phyloP scores from a whole-genome alignment of 805 yeast species.

The Deakozyma indianensis region DNA sequence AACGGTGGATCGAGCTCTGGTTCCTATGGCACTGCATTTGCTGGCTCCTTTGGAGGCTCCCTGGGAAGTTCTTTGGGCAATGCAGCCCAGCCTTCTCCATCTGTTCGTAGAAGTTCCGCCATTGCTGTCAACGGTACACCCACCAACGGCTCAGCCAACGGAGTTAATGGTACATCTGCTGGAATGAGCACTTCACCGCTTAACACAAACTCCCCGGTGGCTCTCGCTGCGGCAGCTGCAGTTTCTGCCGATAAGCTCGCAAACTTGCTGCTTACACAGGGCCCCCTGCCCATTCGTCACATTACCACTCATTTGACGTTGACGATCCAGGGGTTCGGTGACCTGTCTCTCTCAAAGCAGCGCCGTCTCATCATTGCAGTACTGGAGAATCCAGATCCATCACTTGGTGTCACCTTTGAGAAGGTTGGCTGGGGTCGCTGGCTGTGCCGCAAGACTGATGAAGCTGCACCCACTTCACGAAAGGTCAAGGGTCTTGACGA shows the following conservation, averaged over 20 bases:
- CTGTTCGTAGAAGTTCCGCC: background rate
- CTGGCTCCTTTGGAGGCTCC: constrained; percentile 1
- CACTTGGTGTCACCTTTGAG: constrained; percentile 51
- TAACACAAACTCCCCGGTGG: constrained; percentile 70
- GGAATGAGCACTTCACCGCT: constrained; percentile 11
- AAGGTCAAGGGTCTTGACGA: constrained; percentile 3
- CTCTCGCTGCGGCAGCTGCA: constrained; percentile 72
- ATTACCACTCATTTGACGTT: constrained; percentile 63
- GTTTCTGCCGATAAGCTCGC: constrained; percentile 74
- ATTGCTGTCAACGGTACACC: background rate
- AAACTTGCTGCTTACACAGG: constrained; percentile 49
- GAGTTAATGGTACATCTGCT: background rate
- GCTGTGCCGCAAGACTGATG: constrained; percentile 48
- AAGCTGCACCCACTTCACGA: constrained; percentile 5
- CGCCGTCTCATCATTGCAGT: constrained; percentile 82
- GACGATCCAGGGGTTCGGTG: constrained; percentile 69
- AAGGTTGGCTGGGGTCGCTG: constrained; percentile 98
- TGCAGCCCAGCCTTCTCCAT: background rate
- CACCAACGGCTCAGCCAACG: background rate
- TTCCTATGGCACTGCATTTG: constrained; percentile 1
- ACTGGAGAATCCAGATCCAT: constrained; percentile 55
- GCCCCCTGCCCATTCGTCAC: constrained; percentile 84
- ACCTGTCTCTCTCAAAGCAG: constrained; percentile 72
- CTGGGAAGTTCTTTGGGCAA: background rate
- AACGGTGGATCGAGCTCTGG: constrained; percentile 2